Evolutionary conservation across 441 rosid genomes (phyloP).

Genomic region (Euphorbia schlechtendalii): DNA sequence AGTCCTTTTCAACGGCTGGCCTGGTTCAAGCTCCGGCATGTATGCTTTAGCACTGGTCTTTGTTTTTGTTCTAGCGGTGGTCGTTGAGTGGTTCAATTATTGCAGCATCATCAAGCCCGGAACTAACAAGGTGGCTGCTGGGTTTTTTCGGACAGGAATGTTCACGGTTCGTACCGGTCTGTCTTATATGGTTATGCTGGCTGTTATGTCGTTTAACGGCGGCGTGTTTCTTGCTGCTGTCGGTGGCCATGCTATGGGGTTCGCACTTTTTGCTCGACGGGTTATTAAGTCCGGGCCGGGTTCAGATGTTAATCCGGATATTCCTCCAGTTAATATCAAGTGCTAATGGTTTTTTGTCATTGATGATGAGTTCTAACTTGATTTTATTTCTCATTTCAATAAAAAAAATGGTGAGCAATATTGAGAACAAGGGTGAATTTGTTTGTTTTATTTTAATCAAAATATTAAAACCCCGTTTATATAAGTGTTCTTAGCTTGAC

Average conservation of each 20-base stretch:
- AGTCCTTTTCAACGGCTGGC: slow-evolving; percentile 76
- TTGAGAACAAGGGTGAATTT: too few species aligned
- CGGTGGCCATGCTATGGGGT: slow-evolving; percentile 44
- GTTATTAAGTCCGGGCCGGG: slow-evolving; percentile 19
- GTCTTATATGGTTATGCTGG: slow-evolving; percentile 49
- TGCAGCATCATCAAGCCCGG: slow-evolving; percentile 31
- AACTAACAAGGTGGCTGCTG: slow-evolving; percentile 31
- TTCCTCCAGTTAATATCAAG: slow-evolving; percentile 17
- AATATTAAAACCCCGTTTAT: too few species aligned
- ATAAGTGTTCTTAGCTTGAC: too few species aligned
- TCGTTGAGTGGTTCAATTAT: slow-evolving; percentile 47
- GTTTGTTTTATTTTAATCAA: too few species aligned
- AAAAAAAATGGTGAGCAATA: too few species aligned
- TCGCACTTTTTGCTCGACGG: slow-evolving; percentile 34
- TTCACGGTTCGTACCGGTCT: slow-evolving; percentile 33
- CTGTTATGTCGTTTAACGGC: slow-evolving; percentile 54
- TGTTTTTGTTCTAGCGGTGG: slow-evolving; percentile 49
- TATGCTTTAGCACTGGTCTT: slow-evolving; percentile 54
- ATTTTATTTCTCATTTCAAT: too few species aligned
- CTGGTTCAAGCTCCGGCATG: slow-evolving; percentile 49
- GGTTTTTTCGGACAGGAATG: slow-evolving; percentile 36
- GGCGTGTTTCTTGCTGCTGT: slow-evolving; percentile 48
- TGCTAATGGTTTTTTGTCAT: too few species aligned
- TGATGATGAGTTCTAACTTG: too few species aligned
- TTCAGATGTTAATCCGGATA: slow-evolving; percentile 18